phyloP scores from a whole-genome alignment of 306 rosid genomes.

The Spatholobus suberectus region DNA sequence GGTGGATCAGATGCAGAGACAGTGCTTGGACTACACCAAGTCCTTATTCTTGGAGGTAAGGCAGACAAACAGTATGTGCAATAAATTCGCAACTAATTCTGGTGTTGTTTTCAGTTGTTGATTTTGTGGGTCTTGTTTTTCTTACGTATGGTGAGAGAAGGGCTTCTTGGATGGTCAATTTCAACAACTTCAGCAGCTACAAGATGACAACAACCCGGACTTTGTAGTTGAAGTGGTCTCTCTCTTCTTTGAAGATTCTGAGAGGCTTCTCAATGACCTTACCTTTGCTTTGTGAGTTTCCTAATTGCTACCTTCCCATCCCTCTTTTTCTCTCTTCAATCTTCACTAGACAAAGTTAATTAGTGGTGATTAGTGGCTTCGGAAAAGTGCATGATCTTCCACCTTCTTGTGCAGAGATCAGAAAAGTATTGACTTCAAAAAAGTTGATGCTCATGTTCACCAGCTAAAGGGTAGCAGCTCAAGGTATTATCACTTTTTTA shows the following conservation, averaged over 20 bases:
- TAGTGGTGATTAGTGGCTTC: constrained; percentile 12
- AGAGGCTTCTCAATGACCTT: constrained; percentile 77
- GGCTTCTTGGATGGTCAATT: constrained; percentile 62
- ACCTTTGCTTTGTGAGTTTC: constrained; percentile 68
- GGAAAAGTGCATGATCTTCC: neutral
- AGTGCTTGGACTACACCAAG: constrained; percentile 8
- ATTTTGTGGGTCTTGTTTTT: neutral
- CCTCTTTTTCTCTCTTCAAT: too few relatives aligned
- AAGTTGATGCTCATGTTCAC: constrained; percentile 56
- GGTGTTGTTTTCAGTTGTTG: constrained; percentile 17
- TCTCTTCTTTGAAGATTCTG: constrained; percentile 81
- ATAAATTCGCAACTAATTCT: neutral
- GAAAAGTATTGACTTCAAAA: constrained; percentile 64
- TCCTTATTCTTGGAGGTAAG: constrained; percentile 17
- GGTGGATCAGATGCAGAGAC: constrained; percentile 23
- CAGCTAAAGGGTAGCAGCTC: constrained; percentile 22
- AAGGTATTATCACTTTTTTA: constrained; percentile 50
- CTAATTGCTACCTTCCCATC: neutral
- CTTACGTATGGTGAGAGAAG: constrained; percentile 49
- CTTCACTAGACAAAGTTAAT: neutral
- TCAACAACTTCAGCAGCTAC: constrained; percentile 21
- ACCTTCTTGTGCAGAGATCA: constrained; percentile 53
- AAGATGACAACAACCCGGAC: constrained; percentile 18
- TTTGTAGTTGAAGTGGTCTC: constrained; percentile 64
- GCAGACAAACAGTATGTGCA: neutral